Conservation (phyloP, 495 filamentous ascomycete species). For the Penicillium atrosanguineum region DNA sequence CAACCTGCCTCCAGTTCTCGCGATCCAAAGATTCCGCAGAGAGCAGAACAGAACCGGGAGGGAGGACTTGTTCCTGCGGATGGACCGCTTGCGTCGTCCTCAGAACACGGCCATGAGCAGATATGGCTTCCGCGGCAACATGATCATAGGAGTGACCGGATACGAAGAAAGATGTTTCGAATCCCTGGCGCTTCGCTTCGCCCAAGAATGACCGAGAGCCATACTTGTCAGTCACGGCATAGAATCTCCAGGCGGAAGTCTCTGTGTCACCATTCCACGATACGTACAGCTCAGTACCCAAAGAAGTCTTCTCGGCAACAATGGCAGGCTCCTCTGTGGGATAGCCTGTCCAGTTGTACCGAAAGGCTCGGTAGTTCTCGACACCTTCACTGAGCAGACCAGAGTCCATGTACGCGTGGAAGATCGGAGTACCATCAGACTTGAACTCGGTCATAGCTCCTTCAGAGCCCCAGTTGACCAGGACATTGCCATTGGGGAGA, state of each 20-base stretch:
- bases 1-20: constrained; percentile 7
- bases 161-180: constrained; percentile 35
- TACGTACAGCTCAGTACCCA: constrained; percentile 34
- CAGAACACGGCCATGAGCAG: constrained; percentile 24
- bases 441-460: constrained; percentile 54
- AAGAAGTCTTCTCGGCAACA: constrained; percentile 27
- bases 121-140: constrained; percentile 17
- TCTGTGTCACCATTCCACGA: constrained; percentile 47
- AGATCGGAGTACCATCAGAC: constrained; percentile 46
- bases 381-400: constrained; percentile 29
- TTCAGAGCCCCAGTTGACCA: constrained; percentile 56
- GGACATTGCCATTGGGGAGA: constrained; percentile 50
- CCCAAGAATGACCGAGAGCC: constrained; percentile 36
- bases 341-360: constrained; percentile 36
- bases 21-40: not conserved
- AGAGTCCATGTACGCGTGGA: constrained; percentile 38
- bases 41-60: not conserved
- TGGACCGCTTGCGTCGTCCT: constrained; percentile 19
- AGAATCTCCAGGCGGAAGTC: constrained; percentile 38
- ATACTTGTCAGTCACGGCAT: constrained; percentile 29
- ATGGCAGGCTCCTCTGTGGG: constrained; percentile 34
- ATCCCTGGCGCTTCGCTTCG: constrained; percentile 31
- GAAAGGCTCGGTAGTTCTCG: constrained; percentile 36
- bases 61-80: constrained; percentile 23
- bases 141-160: constrained; percentile 7